Percentiles rank a stretch among this genome's conserved stretches.
These are phyloP conservation scores for Schizosaccharomyces versatilis DNA, from an alignment of 1,139 yeast genomes.

Conservation along the genomic window DNA sequence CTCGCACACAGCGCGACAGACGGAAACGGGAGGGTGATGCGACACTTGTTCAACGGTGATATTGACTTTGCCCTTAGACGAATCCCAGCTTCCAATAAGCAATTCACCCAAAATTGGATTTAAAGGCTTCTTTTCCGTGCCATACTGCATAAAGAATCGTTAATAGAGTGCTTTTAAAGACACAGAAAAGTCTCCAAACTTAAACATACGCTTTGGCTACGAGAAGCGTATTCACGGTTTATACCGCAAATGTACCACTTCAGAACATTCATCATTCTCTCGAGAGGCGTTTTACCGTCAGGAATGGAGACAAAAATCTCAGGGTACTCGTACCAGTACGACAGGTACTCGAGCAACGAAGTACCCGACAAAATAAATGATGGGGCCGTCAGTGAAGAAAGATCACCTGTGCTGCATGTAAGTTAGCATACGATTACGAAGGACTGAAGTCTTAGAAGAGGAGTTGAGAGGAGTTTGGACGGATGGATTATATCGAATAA, in stretches of 20 bases:
- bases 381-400: slow-evolving; percentile 86
- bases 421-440: neutral
- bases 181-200: slow-evolving; percentile 24
- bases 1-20: slow-evolving; percentile 55
- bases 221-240: neutral
- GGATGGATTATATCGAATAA: no score
- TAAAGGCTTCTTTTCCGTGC: slow-evolving; percentile 89
- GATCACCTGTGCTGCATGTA: slow-evolving; percentile 46
- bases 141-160: slow-evolving; percentile 26
- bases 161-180: no score
- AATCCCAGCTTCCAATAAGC: slow-evolving; percentile 77
- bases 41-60: slow-evolving; percentile 63
- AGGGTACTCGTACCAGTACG: slow-evolving; percentile 66
- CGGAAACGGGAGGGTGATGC: slow-evolving; percentile 91
- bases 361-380: slow-evolving; percentile 90
- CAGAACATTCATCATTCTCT: slow-evolving; percentile 58
- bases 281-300: slow-evolving; percentile 25
- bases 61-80: slow-evolving; percentile 23
- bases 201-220: slow-evolving; percentile 29
- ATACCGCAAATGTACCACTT: slow-evolving; percentile 46
- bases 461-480: no score
- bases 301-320: slow-evolving; percentile 57
- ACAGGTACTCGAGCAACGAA: slow-evolving; percentile 73
- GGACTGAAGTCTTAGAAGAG: no score
- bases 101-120: slow-evolving; percentile 86